Evolutionary conservation across 1,139 yeast species (phyloP), one percentile per base, ranked within the genome.

Genomic region (Lodderomyces margitis): DNA sequence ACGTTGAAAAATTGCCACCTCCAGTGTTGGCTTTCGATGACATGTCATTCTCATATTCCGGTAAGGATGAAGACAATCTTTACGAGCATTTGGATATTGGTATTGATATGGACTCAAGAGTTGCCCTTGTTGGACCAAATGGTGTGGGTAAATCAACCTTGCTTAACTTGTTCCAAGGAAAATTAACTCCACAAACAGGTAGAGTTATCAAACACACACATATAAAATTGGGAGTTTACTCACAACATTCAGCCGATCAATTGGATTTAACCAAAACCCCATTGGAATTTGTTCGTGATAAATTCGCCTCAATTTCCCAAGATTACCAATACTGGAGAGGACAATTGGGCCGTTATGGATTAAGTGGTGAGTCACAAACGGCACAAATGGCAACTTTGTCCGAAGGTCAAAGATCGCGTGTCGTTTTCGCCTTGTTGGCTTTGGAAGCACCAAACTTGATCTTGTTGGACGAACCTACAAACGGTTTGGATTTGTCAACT

Each of bases 311-410:
- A 55, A 78, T 92, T 56, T 91, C 98, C 33, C 97, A 92, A 73
- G 99, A 94, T 73, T 89, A 81, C 83, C 98, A 92, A 75, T 91
- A 88, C 79, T 94, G 98, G 98, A 87, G 99, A 78, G 87, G 85
- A 57, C 98, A 92, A 73, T 79, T 94, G 58, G 98, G 98, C 61
- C 87, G 97, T 71, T 92, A 87, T 61, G 98, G 98, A 73, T 81
- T 94, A 61, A 91, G 98, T 52, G 98, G 98, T 73, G 98, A 92
- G 71, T 95, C 95, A 52, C 98, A 92, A 76, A 92, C 98, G 47
- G 88, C 97, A 40, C 91, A 87, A 66, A 94, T 92, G 97, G 98
- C 96, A 52, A 92, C 98, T 17, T 74, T 94, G 53, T 89, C 98
- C 15, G 98, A 92, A 75, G 99, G 99, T 66, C 98, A 92, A 78